These are phyloP conservation scores for Colletotrichum cordylinicola DNA, from an alignment of 2,329 filamentous ascomycete genomes.

Conservation along the genomic window DNA sequence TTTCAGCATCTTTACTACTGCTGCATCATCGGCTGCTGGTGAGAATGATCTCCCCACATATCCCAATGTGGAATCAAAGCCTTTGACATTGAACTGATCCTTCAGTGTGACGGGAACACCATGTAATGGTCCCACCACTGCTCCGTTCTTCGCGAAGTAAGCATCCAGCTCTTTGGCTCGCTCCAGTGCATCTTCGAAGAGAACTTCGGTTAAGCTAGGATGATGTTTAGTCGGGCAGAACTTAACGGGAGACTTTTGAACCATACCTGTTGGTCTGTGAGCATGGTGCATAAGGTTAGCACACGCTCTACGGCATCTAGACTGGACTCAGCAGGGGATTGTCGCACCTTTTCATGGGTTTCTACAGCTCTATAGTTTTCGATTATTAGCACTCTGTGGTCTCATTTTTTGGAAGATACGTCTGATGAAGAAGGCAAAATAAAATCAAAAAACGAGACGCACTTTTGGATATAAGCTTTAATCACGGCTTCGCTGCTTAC, in stretches of 20 bases:
- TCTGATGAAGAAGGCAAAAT: background rate
- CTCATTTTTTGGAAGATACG: fast-evolving
- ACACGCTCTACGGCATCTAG: background rate
- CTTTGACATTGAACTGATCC: conserved; percentile 63
- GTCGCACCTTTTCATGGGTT: conserved; percentile 16
- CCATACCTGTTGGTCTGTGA: background rate
- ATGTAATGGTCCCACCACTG: conserved; percentile 61
- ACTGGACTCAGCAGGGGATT: background rate
- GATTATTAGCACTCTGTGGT: fast-evolving
- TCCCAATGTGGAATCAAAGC: conserved; percentile 56
- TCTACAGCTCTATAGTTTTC: background rate
- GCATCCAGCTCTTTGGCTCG: conserved; percentile 43
- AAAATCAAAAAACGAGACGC: background rate
- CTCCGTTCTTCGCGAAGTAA: conserved; percentile 38
- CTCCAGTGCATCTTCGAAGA: conserved; percentile 44
- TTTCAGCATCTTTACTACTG: conserved; percentile 62
- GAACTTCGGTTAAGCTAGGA: conserved; percentile 47
- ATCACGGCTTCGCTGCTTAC: background rate
- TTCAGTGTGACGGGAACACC: conserved; percentile 59
- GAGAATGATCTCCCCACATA: conserved; percentile 54
- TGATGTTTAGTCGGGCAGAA: background rate
- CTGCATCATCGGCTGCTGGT: conserved; percentile 56
- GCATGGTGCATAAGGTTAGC: background rate
- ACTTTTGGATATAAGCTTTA: conserved; percentile 1
- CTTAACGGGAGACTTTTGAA: background rate